Percentiles rank a stretch among this genome's conserved stretches.
These are phyloP conservation scores for Endoconidiophora laricicola DNA, from an alignment of 2,329 filamentous ascomycete species.

Conservation along the genomic window DNA sequence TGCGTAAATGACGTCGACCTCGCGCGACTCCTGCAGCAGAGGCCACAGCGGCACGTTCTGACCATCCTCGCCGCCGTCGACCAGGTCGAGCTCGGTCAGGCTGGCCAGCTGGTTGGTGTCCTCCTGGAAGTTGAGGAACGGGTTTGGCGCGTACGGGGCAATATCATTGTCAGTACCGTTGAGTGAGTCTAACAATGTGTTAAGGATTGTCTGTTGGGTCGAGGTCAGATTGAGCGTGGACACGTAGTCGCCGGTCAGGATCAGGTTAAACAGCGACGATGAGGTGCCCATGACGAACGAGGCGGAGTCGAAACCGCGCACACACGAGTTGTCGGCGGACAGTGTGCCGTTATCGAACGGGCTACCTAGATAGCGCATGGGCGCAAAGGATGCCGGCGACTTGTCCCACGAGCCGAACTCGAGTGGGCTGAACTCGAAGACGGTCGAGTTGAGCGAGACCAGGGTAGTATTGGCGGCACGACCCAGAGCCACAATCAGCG, in stretches of 20 bases:
- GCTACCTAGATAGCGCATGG: slow-evolving; percentile 42
- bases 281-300: slow-evolving; percentile 73
- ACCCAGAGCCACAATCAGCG: slow-evolving; percentile 32
- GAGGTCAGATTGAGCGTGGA: slow-evolving; percentile 13
- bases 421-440: slow-evolving; percentile 49
- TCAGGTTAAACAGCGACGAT: slow-evolving; percentile 63
- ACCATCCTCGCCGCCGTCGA: slow-evolving; percentile 64
- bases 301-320: slow-evolving; percentile 57
- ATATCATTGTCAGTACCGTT: slow-evolving; percentile 54
- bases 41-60: slow-evolving; percentile 68
- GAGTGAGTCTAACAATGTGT: slow-evolving; percentile 36
- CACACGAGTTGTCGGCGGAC: slow-evolving; percentile 28
- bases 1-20: slow-evolving; percentile 46
- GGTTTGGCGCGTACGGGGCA: slow-evolving; percentile 50
- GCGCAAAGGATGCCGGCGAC: slow-evolving; percentile 41
- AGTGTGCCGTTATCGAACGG: slow-evolving; percentile 35
- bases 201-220: slow-evolving; percentile 25
- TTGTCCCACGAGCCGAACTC: slow-evolving; percentile 50
- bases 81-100: slow-evolving; percentile 45
- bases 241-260: slow-evolving; percentile 35
- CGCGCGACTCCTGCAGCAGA: slow-evolving; percentile 31
- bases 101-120: slow-evolving; percentile 27
- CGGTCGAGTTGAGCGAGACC: slow-evolving; percentile 37
- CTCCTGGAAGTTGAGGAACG: slow-evolving; percentile 35
- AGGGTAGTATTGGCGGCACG: slow-evolving; percentile 28